Percentiles rank a stretch among this genome's conserved stretches.
Conservation (phyloP, 352 stramenopile genomes). For the Phytophthora capsici region DNA sequence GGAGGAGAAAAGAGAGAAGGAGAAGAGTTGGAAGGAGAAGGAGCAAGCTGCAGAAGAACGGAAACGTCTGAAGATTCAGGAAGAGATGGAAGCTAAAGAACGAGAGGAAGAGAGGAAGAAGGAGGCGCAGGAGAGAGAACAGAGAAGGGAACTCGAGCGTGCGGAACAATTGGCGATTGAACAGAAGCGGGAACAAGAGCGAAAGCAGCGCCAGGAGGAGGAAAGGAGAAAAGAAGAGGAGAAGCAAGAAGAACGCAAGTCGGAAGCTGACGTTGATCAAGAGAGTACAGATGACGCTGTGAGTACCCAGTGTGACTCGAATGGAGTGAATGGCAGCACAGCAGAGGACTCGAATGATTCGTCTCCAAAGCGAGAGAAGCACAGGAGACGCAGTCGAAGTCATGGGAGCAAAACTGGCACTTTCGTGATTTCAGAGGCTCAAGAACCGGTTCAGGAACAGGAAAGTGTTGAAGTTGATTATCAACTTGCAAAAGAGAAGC, state of each 20-base stretch:
- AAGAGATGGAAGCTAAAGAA: slow-evolving; percentile 38
- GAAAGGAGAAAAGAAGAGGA: slow-evolving; percentile 17
- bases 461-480: slow-evolving; percentile 2
- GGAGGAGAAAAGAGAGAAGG: slow-evolving; percentile 10
- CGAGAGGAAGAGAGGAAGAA: slow-evolving; percentile 37
- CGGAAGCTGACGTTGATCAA: neutral
- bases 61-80: slow-evolving; percentile 40
- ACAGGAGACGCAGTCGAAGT: slow-evolving; percentile 22
- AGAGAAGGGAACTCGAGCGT: slow-evolving; percentile 26
- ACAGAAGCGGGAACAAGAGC: slow-evolving; percentile 19
- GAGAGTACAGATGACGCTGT: neutral
- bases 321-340: neutral
- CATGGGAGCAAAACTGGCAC: slow-evolving; percentile 12
- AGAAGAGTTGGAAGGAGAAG: slow-evolving; percentile 43
- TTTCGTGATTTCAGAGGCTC: slow-evolving; percentile 1
- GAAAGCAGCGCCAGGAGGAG: slow-evolving; percentile 21
- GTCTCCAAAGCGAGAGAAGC: slow-evolving; percentile 10
- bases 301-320: neutral
- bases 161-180: slow-evolving; percentile 38
- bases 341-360: slow-evolving; percentile 11
- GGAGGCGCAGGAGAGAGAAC: slow-evolving; percentile 34
- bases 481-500: too few species aligned
- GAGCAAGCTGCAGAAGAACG: slow-evolving; percentile 42
- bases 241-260: neutral
- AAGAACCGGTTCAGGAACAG: neutral